phyloP scores from a whole-genome alignment of 805 yeast genomes.

The Gaillardinia entomophila region DNA sequence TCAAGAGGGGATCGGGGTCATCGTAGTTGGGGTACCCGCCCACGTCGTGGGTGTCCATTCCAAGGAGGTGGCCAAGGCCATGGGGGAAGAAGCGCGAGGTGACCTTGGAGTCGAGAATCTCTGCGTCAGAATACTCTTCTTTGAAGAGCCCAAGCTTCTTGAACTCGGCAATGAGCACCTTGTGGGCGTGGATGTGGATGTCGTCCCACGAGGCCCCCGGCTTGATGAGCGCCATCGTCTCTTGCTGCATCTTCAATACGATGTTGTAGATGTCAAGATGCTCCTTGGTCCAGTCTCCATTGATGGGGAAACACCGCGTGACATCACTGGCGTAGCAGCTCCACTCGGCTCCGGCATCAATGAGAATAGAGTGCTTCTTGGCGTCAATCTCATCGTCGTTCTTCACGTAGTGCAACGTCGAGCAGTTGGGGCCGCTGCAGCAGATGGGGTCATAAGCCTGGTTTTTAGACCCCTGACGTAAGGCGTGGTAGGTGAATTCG shows the following conservation, averaged over 20 bases:
- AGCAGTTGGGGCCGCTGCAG: slow-evolving; percentile 87
- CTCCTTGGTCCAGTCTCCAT: slow-evolving; percentile 85
- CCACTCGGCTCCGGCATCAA: slow-evolving; percentile 99
- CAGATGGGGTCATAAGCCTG: slow-evolving; percentile 94
- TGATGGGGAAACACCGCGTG: slow-evolving; percentile 90
- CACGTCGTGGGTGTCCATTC: slow-evolving; percentile 95
- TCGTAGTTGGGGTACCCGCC: slow-evolving; percentile 84
- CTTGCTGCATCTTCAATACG: slow-evolving; percentile 77
- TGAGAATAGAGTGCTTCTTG: slow-evolving; percentile 61
- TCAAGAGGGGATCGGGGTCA: slow-evolving; percentile 72
- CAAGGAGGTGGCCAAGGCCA: slow-evolving; percentile 90
- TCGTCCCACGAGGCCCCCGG: slow-evolving; percentile 89
- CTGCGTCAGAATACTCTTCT: slow-evolving; percentile 47
- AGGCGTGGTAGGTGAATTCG: slow-evolving; percentile 87
- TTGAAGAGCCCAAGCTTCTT: slow-evolving; percentile 72
- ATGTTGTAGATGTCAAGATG: slow-evolving; percentile 75
- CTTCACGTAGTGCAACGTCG: slow-evolving; percentile 83
- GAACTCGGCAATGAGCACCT: slow-evolving; percentile 65
- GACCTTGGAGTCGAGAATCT: slow-evolving; percentile 63
- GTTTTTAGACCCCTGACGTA: slow-evolving; percentile 87
- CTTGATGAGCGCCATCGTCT: slow-evolving; percentile 62
- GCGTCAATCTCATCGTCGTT: slow-evolving; percentile 57
- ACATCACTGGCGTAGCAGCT: slow-evolving; percentile 88
- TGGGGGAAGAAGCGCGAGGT: slow-evolving; percentile 88
- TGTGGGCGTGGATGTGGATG: slow-evolving; percentile 75